These are phyloP conservation scores for Penicillium nucicola DNA, from an alignment of 495 filamentous ascomycete genomes.

Conservation along the genomic window DNA sequence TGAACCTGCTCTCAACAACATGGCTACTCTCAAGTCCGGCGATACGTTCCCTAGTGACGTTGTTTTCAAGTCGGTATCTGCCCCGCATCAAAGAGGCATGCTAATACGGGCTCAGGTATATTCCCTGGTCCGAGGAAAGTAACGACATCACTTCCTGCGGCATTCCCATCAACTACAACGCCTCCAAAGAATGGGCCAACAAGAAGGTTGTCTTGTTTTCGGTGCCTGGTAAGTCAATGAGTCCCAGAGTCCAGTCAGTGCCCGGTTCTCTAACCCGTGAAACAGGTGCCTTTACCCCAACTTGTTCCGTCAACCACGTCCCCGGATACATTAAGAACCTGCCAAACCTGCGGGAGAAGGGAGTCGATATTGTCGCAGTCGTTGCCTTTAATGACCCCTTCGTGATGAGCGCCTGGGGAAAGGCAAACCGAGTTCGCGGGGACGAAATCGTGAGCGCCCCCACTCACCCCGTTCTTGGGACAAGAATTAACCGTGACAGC, in stretches of 20 bases:
- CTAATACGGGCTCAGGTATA: slow-evolving; percentile 47
- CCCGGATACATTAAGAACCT: slow-evolving; percentile 78
- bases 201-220: slow-evolving; percentile 91
- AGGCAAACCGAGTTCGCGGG: slow-evolving; percentile 82
- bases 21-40: slow-evolving; percentile 71
- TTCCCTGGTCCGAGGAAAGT: slow-evolving; percentile 65
- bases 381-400: slow-evolving; percentile 85
- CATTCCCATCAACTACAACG: slow-evolving; percentile 71
- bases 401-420: slow-evolving; percentile 94
- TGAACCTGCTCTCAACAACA: no score
- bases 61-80: slow-evolving; percentile 58
- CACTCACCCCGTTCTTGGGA: neutral
- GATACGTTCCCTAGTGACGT: slow-evolving; percentile 79
- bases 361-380: slow-evolving; percentile 78
- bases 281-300: slow-evolving; percentile 85
- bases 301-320: slow-evolving; percentile 81
- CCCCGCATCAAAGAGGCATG: slow-evolving; percentile 3
- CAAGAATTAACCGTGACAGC: slow-evolving; percentile 36
- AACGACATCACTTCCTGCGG: slow-evolving; percentile 70
- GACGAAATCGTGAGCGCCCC: slow-evolving; percentile 60
- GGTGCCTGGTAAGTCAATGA: slow-evolving; percentile 60
- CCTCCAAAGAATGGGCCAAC: slow-evolving; percentile 76
- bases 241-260: neutral
- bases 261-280: neutral
- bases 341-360: slow-evolving; percentile 69